A percentile compares a stretch with the other conserved stretches of the same genome.
These are phyloP conservation scores for Roridomyces roridus DNA, from an alignment of 768 basidiomycete genomes.

Conservation along the genomic window DNA sequence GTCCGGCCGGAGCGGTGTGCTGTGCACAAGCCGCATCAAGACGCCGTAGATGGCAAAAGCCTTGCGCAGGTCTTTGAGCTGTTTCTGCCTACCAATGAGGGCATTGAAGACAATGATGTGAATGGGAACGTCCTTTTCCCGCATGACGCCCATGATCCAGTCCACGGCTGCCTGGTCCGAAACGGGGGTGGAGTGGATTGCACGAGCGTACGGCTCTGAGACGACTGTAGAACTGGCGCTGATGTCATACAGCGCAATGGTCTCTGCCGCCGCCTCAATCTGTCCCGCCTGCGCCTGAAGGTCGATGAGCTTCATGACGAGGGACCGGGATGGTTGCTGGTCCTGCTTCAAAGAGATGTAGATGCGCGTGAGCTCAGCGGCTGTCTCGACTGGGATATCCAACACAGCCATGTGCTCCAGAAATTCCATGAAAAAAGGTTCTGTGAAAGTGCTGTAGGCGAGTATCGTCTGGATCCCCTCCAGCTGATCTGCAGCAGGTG, in stretches of 20 bases:
- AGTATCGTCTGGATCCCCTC: conserved; percentile 28
- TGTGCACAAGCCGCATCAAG: conserved; percentile 40
- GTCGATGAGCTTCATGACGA: conserved; percentile 45
- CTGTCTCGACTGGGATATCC: conserved; percentile 19
- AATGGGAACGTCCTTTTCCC: conserved; percentile 40
- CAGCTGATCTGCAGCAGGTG: conserved; percentile 25
- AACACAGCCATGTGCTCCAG: conserved; percentile 29
- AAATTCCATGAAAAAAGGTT: conserved; percentile 33
- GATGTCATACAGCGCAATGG: conserved; percentile 29
- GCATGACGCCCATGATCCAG: conserved; percentile 46
- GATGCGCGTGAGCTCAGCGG: conserved; percentile 25
- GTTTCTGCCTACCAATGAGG: conserved; percentile 48
- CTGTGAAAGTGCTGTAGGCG: conserved; percentile 32
- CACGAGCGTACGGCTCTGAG: conserved; percentile 41
- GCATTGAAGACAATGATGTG: conserved; percentile 53
- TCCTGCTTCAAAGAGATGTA: conserved; percentile 28
- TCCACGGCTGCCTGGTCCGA: conserved; percentile 37
- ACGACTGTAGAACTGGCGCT: conserved; percentile 15
- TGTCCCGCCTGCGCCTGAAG: conserved; percentile 40
- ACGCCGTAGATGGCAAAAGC: conserved; percentile 52
- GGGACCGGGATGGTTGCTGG: conserved; percentile 30
- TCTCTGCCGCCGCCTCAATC: conserved; percentile 35
- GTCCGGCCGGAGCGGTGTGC: conserved; percentile 43
- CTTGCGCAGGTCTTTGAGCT: conserved; percentile 34
- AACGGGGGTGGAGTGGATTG: conserved; percentile 40